Evolutionary conservation across 2,329 filamentous ascomycete species (phyloP).

Genomic region (Phoma sp.): DNA sequence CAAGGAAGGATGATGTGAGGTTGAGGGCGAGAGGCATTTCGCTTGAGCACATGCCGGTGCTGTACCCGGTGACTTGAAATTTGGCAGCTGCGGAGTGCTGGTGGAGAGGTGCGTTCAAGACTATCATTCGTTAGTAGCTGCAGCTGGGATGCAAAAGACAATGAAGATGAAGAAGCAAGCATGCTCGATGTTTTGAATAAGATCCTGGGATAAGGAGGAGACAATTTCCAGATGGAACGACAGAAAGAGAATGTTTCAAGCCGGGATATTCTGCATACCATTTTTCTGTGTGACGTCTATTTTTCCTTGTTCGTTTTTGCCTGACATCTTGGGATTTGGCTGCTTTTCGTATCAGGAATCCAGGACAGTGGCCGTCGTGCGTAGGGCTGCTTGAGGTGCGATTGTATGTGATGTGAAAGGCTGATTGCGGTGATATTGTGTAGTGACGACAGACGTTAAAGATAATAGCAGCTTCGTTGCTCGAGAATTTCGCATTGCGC

Average conservation of each 20-base stretch:
- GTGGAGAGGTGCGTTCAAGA: constrained; percentile 35
- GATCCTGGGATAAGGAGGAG: no score
- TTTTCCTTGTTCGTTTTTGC: constrained; percentile 22
- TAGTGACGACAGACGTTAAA: not conserved
- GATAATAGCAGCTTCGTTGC: constrained; percentile 3
- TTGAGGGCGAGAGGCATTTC: constrained; percentile 58
- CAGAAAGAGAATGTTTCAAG: no score
- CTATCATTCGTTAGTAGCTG: constrained; percentile 12
- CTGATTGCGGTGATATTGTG: not conserved
- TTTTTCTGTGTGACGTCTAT: constrained; percentile 41
- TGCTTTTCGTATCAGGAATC: not conserved
- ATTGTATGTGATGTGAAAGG: not conserved
- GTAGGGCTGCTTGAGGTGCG: not conserved
- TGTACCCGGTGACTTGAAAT: constrained; percentile 15
- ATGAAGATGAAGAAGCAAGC: no score
- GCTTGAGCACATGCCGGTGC: constrained; percentile 28
- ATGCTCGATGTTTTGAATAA: no score
- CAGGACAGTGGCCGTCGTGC: not conserved
- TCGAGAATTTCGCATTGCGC: not conserved
- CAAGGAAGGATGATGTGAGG: constrained; percentile 66
- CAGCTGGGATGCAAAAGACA: no score
- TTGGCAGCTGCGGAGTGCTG: constrained; percentile 24
- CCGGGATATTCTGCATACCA: no score
- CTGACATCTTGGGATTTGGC: constrained; percentile 21
- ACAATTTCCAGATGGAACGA: no score